Evolutionary conservation across 768 basidiomycete genomes (phyloP).

Genomic region (Mycena metata): DNA sequence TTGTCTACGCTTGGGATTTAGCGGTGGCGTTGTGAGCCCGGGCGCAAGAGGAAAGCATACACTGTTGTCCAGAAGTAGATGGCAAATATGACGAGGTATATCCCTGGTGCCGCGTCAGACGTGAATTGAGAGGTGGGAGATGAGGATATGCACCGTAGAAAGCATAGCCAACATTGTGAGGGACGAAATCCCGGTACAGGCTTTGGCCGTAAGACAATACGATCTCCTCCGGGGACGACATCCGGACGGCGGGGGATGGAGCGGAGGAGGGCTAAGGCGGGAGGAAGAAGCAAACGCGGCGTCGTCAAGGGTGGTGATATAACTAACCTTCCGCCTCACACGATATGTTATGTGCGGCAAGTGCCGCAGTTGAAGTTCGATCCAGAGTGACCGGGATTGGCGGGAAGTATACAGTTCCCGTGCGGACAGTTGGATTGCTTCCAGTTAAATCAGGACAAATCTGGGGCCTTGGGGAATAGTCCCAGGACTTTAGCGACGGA

Average conservation of each 20-base stretch:
- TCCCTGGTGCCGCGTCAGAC: constrained; percentile 11
- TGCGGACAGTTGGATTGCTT: too few relatives aligned
- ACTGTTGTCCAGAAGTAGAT: constrained; percentile 18
- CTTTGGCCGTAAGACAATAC: constrained; percentile 8
- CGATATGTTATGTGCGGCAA: too few relatives aligned
- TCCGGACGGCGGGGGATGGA: background rate
- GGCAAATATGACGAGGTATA: constrained; percentile 25
- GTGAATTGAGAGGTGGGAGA: background rate
- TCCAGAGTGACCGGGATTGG: too few relatives aligned
- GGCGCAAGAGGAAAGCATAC: constrained; percentile 4
- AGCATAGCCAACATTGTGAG: constrained; percentile 18
- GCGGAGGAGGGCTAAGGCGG: background rate
- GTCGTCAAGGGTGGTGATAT: too few relatives aligned
- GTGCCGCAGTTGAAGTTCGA: too few relatives aligned
- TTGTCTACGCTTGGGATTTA: background rate
- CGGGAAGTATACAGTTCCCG: too few relatives aligned
- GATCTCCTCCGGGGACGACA: constrained; percentile 19
- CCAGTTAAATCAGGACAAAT: too few relatives aligned
- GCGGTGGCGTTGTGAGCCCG: background rate
- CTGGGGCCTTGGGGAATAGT: too few relatives aligned
- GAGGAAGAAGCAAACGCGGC: too few relatives aligned
- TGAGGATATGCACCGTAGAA: constrained; percentile 16
- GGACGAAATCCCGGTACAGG: constrained; percentile 17
- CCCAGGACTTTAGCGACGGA: too few relatives aligned
- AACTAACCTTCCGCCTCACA: too few relatives aligned